phyloP scores from a whole-genome alignment of 2,329 filamentous ascomycete species.

The Alternaria longipes region DNA sequence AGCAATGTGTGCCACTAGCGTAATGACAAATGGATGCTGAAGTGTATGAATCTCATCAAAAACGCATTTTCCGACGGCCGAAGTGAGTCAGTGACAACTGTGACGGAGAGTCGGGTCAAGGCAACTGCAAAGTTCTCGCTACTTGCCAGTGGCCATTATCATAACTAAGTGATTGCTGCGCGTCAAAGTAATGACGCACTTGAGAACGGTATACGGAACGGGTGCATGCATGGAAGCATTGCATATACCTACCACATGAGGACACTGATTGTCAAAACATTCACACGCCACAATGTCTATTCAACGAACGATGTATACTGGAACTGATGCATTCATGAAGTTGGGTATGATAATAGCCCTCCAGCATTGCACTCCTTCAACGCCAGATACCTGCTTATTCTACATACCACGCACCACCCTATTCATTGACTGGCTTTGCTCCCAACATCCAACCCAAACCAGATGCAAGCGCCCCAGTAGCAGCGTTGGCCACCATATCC shows the following conservation, averaged over 20 bases:
- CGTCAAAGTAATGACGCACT: not conserved
- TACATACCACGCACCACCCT: not conserved
- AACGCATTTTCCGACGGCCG: not conserved
- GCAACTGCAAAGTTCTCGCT: no score
- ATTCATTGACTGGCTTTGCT: constrained; percentile 42
- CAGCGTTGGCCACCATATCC: constrained; percentile 74
- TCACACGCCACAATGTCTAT: not conserved
- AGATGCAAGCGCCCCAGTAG: constrained; percentile 68
- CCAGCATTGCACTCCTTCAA: not conserved
- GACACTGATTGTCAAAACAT: not conserved
- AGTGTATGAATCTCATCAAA: not conserved
- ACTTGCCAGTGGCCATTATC: no score
- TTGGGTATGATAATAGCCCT: not conserved
- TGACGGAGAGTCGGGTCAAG: no score
- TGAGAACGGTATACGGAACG: not conserved
- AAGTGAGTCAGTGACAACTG: not conserved
- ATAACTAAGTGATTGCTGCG: not conserved
- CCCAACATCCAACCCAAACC: constrained; percentile 73
- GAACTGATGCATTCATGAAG: not conserved
- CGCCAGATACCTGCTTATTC: not conserved
- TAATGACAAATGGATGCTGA: not conserved
- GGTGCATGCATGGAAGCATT: not conserved
- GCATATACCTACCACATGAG: not conserved
- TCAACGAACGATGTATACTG: not conserved
- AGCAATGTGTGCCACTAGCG: not conserved